Evolutionary conservation across 2,329 filamentous ascomycete species (phyloP).

Genomic region (Plectosphaerella cucumerina): DNA sequence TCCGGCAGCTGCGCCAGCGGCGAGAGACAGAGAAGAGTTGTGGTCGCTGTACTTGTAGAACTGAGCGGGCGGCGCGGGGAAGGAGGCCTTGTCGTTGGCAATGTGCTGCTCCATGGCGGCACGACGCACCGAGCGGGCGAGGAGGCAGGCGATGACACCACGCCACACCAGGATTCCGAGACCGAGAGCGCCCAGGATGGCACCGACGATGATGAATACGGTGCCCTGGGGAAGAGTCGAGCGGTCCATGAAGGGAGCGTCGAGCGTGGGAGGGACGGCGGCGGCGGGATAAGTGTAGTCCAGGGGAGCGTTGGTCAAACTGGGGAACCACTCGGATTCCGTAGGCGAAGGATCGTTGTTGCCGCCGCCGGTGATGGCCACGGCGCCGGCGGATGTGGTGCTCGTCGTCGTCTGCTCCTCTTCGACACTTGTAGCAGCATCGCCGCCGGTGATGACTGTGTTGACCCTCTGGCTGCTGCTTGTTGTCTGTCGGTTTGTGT

Average conservation of each 20-base stretch:
- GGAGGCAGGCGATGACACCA: slow-evolving; percentile 78
- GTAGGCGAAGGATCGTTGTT: slow-evolving; percentile 13
- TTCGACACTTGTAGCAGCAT: not conserved
- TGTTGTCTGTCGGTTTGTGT: not conserved
- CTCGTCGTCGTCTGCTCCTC: not conserved
- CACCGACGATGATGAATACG: slow-evolving; percentile 92
- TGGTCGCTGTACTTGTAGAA: slow-evolving; percentile 64
- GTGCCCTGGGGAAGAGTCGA: slow-evolving; percentile 85
- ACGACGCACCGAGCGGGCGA: slow-evolving; percentile 85
- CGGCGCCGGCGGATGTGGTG: slow-evolving; percentile 8
- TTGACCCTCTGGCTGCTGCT: not conserved
- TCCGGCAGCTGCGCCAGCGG: slow-evolving; percentile 38
- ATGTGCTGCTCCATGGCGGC: slow-evolving; percentile 73
- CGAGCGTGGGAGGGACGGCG: slow-evolving; percentile 74
- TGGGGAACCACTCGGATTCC: slow-evolving; percentile 31
- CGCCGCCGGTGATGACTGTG: not conserved
- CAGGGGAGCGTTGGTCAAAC: slow-evolving; percentile 31
- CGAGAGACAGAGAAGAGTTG: slow-evolving; percentile 48
- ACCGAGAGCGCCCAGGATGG: slow-evolving; percentile 78
- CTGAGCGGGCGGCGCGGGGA: slow-evolving; percentile 51
- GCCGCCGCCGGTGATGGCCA: slow-evolving; percentile 16
- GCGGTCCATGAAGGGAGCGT: slow-evolving; percentile 88
- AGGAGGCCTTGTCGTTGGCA: slow-evolving; percentile 65
- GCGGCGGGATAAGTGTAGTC: slow-evolving; percentile 63
- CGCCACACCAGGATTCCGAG: slow-evolving; percentile 85